phyloP scores from a whole-genome alignment of 805 yeast genomes.

The Ascoidea asiatica region DNA sequence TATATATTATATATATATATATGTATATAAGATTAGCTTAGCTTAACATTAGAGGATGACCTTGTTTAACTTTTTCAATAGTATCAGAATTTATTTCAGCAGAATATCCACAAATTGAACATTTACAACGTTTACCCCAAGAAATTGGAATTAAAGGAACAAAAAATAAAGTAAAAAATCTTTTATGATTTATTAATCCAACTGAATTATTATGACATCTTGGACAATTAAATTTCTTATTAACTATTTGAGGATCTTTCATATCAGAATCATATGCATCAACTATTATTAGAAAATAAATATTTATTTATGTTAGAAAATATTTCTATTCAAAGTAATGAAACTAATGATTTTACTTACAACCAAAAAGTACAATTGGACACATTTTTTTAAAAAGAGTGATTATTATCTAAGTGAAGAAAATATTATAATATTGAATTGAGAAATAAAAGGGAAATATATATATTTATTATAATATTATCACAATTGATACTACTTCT shows the following conservation, averaged over 20 bases:
- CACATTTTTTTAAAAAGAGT: neutral
- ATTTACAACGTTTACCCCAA: constrained; percentile 35
- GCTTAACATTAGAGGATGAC: neutral
- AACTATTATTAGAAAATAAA: neutral
- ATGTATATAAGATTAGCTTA: no score
- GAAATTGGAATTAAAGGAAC: constrained; percentile 40
- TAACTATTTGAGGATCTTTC: neutral
- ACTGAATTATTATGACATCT: constrained; percentile 47
- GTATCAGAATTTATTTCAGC: neutral
- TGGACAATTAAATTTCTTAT: constrained; percentile 27
- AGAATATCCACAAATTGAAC: constrained; percentile 38
- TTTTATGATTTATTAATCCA: constrained; percentile 34
- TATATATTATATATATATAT: no score
- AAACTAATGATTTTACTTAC: neutral
- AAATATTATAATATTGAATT: no score
- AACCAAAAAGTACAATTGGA: neutral
- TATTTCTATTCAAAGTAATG: neutral
- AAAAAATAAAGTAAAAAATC: constrained; percentile 39
- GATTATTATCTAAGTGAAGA: no score
- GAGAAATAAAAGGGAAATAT: no score
- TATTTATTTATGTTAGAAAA: no score
- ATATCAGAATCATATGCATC: neutral
- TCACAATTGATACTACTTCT: no score
- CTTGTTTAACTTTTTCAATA: neutral
- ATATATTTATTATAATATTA: no score